These are phyloP conservation scores for Cyberlindnera amylophila DNA, from an alignment of 805 yeast species.

Conservation along the genomic window DNA sequence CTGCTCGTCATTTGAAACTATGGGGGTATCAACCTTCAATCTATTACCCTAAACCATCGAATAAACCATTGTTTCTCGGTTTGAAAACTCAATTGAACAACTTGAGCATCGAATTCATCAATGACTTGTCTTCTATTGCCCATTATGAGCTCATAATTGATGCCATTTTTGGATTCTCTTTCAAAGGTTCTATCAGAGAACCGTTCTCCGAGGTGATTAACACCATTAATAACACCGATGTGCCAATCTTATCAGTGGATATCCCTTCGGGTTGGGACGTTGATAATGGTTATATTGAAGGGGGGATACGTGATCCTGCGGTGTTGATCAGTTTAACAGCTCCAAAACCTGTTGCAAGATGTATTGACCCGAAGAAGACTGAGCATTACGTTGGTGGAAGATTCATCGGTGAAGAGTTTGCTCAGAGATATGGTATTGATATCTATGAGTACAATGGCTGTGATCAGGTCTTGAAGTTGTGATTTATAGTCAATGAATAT, in stretches of 20 bases:
- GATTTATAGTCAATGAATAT: too few species aligned
- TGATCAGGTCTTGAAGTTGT: slow-evolving; percentile 49
- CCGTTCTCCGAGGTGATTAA: slow-evolving; percentile 58
- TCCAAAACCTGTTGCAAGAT: slow-evolving; percentile 80
- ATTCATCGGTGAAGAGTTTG: slow-evolving; percentile 65
- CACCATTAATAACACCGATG: slow-evolving; percentile 33
- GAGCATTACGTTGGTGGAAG: slow-evolving; percentile 88
- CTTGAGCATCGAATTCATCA: slow-evolving; percentile 58
- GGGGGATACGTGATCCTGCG: slow-evolving; percentile 49
- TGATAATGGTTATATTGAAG: slow-evolving; percentile 67
- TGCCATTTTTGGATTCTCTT: slow-evolving; percentile 89
- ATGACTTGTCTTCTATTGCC: slow-evolving; percentile 31
- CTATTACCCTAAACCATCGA: slow-evolving; percentile 71
- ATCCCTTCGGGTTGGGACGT: slow-evolving; percentile 98
- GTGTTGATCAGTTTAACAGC: slow-evolving; percentile 84
- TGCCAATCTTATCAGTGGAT: slow-evolving; percentile 79
- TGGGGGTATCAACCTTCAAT: slow-evolving; percentile 77
- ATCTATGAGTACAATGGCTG: slow-evolving; percentile 55
- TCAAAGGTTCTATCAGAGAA: slow-evolving; percentile 73
- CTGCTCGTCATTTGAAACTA: slow-evolving; percentile 82
- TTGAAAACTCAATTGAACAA: slow-evolving; percentile 64
- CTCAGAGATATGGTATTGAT: slow-evolving; percentile 67
- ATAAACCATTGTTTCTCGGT: slow-evolving; percentile 53
- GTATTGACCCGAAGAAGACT: slow-evolving; percentile 30
- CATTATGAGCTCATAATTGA: slow-evolving; percentile 53